Evolutionary conservation across 2,329 filamentous ascomycete genomes (phyloP).

Genomic region (Colletotrichum somersetense): DNA sequence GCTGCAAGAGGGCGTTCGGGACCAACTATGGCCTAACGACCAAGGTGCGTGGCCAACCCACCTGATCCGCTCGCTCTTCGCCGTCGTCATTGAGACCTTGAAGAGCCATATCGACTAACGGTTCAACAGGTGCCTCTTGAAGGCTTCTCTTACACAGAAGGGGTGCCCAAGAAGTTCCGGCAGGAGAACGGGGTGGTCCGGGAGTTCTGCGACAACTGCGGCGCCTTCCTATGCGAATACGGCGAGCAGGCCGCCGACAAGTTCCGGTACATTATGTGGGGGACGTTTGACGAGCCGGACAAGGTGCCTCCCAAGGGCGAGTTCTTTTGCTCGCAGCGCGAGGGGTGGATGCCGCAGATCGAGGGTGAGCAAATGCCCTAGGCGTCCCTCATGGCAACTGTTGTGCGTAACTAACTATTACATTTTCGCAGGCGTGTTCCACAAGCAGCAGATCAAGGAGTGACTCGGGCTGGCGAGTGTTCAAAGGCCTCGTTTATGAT

Average conservation of each 20-base stretch:
- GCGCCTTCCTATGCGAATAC: conserved; percentile 51
- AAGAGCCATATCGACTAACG: neutral
- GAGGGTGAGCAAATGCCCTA: conserved; percentile 48
- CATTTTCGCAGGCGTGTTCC: conserved; percentile 4
- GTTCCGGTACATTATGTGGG: conserved; percentile 59
- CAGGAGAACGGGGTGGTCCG: conserved; percentile 51
- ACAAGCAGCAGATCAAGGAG: conserved; percentile 28
- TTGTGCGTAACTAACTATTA: neutral
- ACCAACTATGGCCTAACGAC: conserved; percentile 52
- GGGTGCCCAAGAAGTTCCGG: conserved; percentile 47
- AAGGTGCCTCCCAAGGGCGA: conserved; percentile 65
- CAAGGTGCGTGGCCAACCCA: conserved; percentile 38
- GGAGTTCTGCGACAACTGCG: conserved; percentile 50
- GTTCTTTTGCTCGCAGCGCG: conserved; percentile 64
- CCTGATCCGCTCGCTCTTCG: conserved; percentile 1
- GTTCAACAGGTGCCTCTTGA: conserved; percentile 42
- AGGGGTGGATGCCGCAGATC: conserved; percentile 64
- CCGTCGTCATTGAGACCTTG: neutral
- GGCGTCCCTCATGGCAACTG: neutral
- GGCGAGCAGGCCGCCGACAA: conserved; percentile 54
- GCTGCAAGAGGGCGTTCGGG: conserved; percentile 51
- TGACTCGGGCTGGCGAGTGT: neutral
- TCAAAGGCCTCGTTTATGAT: neutral
- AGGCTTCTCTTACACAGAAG: conserved; percentile 46
- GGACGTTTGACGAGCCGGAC: conserved; percentile 63